Evolutionary conservation across 768 basidiomycete species (phyloP).

Genomic region (Xerocomus spinulosus): DNA sequence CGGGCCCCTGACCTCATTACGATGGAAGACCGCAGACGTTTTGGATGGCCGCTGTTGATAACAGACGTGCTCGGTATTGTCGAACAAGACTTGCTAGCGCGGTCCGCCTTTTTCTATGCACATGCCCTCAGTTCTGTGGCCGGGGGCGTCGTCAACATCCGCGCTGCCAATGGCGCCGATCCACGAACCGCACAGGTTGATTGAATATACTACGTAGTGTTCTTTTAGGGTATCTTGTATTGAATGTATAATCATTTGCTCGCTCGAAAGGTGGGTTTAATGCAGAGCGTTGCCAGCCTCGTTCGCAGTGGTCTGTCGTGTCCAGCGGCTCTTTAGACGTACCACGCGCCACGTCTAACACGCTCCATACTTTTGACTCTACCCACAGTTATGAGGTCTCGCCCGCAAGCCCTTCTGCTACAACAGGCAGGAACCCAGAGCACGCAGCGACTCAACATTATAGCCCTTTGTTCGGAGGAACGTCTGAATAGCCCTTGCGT

Average conservation of each 20-base stretch:
- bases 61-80: slow-evolving; percentile 42
- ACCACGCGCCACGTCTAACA: no score
- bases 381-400: no score
- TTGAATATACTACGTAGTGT: slow-evolving; percentile 10
- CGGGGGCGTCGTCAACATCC: slow-evolving; percentile 39
- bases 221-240: neutral
- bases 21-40: slow-evolving; percentile 36
- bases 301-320: no score
- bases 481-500: no score
- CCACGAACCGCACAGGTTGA: slow-evolving; percentile 36
- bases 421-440: no score
- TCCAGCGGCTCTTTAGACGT: no score
- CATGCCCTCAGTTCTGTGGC: slow-evolving; percentile 40
- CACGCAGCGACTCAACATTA: no score
- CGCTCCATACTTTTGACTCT: no score
- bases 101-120: slow-evolving; percentile 38
- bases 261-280: neutral
- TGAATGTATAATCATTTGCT: neutral
- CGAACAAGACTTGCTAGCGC: slow-evolving; percentile 40
- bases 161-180: slow-evolving; percentile 38
- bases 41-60: slow-evolving; percentile 41
- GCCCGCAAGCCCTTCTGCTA: no score
- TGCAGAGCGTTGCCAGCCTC: neutral
- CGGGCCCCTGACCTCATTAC: slow-evolving; percentile 40
- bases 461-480: neutral